These are phyloP conservation scores for Amanita phalloides DNA, from an alignment of 768 basidiomycete species.

Conservation along the genomic window DNA sequence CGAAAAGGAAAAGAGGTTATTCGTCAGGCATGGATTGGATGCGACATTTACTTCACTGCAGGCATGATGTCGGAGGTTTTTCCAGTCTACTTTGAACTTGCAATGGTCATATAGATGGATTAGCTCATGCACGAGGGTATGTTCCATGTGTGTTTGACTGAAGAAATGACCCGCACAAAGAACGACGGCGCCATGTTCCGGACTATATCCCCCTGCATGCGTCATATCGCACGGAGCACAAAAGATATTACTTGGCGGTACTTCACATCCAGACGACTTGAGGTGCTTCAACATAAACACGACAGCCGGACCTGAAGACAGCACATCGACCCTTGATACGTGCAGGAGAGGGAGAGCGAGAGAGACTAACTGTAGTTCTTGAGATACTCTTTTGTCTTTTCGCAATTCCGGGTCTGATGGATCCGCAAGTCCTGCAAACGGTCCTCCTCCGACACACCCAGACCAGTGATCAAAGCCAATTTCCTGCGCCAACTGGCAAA, in stretches of 20 bases:
- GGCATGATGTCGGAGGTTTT: constrained; percentile 84
- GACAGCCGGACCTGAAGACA: constrained; percentile 61
- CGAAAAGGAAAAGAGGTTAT: not conserved
- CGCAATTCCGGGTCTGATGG: constrained; percentile 37
- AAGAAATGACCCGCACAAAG: constrained; percentile 82
- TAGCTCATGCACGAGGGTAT: constrained; percentile 88
- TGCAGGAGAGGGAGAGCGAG: not conserved
- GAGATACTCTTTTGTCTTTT: constrained; percentile 59
- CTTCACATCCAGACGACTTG: constrained; percentile 58
- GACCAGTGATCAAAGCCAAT: constrained; percentile 34
- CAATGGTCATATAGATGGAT: constrained; percentile 95
- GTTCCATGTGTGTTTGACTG: constrained; percentile 81
- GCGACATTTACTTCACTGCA: constrained; percentile 81
- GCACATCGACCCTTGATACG: constrained; percentile 7
- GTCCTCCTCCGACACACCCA: constrained; percentile 37
- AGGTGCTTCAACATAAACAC: constrained; percentile 91
- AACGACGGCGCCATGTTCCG: constrained; percentile 67
- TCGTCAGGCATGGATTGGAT: not conserved
- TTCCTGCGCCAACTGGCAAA: constrained; percentile 41
- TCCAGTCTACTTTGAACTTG: constrained; percentile 90
- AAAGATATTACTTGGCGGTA: constrained; percentile 62
- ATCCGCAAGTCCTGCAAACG: constrained; percentile 26
- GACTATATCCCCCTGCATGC: constrained; percentile 74
- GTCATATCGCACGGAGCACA: constrained; percentile 74
- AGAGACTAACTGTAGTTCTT: constrained; percentile 55